Conservation (phyloP, 345 rosid species). For the Balakata baccata region DNA sequence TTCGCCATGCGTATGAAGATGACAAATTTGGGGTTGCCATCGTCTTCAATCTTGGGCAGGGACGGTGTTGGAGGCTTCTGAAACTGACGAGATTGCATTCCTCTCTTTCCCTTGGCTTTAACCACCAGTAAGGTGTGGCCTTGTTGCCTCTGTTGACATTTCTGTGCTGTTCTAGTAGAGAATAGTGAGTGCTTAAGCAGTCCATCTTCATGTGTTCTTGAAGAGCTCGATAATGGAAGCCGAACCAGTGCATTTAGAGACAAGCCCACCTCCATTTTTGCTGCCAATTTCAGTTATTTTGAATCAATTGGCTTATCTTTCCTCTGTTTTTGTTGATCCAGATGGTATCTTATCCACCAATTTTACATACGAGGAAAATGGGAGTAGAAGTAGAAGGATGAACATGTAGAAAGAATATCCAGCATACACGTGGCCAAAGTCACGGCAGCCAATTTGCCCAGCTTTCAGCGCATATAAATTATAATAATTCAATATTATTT, state of each 20-base stretch:
- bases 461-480: background rate
- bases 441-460: background rate
- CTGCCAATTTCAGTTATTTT: background rate
- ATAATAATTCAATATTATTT: too few species aligned
- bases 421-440: slow-evolving; percentile 37
- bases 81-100: slow-evolving; percentile 76
- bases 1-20: slow-evolving; percentile 86
- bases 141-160: slow-evolving; percentile 16
- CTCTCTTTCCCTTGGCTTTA: slow-evolving; percentile 82
- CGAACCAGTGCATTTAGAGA: slow-evolving; percentile 66
- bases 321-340: background rate
- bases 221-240: slow-evolving; percentile 49
- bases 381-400: background rate
- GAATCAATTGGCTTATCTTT: too few species aligned
- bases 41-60: slow-evolving; percentile 91
- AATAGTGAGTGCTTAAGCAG: slow-evolving; percentile 53
- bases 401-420: background rate
- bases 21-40: slow-evolving; percentile 85
- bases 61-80: slow-evolving; percentile 61
- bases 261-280: slow-evolving; percentile 63
- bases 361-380: background rate
- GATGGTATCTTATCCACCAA: slow-evolving; percentile 33
- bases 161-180: slow-evolving; percentile 40
- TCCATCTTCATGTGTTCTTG: slow-evolving; percentile 50
- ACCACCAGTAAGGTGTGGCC: slow-evolving; percentile 43